Percentiles rank a stretch among this genome's conserved stretches.
These are phyloP conservation scores for Ustilago shanxiensis DNA, from an alignment of 1,284 basidiomycete species.

Conservation along the genomic window DNA sequence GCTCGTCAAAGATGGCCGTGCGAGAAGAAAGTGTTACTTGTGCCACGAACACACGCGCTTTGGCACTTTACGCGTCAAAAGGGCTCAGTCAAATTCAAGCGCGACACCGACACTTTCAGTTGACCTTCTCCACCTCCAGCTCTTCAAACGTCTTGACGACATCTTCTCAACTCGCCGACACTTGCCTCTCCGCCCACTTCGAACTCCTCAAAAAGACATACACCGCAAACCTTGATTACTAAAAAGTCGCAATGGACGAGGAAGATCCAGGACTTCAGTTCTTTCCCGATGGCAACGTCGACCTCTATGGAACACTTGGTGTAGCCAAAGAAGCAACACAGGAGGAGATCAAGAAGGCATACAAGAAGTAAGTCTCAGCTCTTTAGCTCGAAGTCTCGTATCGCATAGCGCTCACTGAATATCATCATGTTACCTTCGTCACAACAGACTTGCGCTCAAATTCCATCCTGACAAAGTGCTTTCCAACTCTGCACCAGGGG, in stretches of 20 bases:
- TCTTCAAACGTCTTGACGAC: neutral
- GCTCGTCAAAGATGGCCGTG: conserved; percentile 16
- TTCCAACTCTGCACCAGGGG: conserved; percentile 25
- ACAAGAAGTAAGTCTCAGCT: conserved; percentile 55
- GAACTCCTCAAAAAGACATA: neutral
- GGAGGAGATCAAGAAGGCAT: conserved; percentile 66
- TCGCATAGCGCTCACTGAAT: too few species aligned
- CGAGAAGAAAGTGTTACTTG: conserved; percentile 19
- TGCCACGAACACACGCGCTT: conserved; percentile 2
- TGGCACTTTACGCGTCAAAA: conserved; percentile 42
- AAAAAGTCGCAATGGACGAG: conserved; percentile 43
- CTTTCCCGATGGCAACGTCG: conserved; percentile 66
- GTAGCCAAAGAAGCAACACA: conserved; percentile 49
- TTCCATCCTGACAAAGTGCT: conserved; percentile 69
- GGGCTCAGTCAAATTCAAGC: conserved; percentile 4
- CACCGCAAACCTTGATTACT: neutral
- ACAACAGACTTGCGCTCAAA: conserved; percentile 61
- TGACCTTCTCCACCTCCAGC: conserved; percentile 1
- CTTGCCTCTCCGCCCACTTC: neutral
- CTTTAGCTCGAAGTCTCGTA: neutral
- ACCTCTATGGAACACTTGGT: conserved; percentile 66
- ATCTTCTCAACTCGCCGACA: neutral
- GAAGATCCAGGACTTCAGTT: conserved; percentile 67
- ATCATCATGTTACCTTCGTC: too few species aligned
- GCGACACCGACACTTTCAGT: conserved; percentile 20